phyloP scores from a whole-genome alignment of 2,329 filamentous ascomycete genomes.

The Calonectria pseudoturangicola region DNA sequence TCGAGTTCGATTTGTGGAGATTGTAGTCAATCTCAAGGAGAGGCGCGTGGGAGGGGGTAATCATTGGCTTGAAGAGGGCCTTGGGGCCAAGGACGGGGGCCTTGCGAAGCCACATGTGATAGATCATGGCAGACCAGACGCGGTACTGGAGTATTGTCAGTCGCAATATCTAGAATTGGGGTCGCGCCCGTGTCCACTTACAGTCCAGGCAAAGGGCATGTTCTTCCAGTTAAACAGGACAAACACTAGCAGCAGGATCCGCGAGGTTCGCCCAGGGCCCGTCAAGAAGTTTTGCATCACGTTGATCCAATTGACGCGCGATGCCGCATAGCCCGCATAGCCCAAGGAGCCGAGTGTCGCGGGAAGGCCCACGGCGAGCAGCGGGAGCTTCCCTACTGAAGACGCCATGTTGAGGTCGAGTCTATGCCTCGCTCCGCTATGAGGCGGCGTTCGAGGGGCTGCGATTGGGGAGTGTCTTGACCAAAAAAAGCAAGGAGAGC shows the following conservation, averaged over 20 bases:
- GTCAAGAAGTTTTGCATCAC: constrained; percentile 68
- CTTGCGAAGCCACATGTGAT: constrained; percentile 71
- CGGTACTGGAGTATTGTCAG: constrained; percentile 67
- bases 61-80: constrained; percentile 83
- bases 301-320: constrained; percentile 64
- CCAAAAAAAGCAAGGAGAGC: background rate
- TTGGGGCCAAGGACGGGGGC: constrained; percentile 71
- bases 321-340: constrained; percentile 71
- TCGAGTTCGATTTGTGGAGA: constrained; percentile 87
- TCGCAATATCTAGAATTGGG: background rate
- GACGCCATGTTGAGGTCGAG: constrained; percentile 56
- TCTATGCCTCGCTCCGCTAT: background rate
- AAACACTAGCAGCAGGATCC: constrained; percentile 73
- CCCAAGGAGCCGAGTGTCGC: constrained; percentile 64
- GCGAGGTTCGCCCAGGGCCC: constrained; percentile 72
- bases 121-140: constrained; percentile 74
- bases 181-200: constrained; percentile 63
- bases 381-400: constrained; percentile 58
- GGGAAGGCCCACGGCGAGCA: constrained; percentile 59
- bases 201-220: constrained; percentile 85
- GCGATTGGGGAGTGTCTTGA: background rate
- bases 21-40: constrained; percentile 91
- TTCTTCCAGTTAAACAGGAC: constrained; percentile 82
- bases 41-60: constrained; percentile 79
- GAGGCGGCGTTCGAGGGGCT: background rate